Evolutionary conservation across 1,284 basidiomycete genomes (phyloP), one percentile per base, ranked within the genome.

Genomic region (Microbotryomycetes sp.): DNA sequence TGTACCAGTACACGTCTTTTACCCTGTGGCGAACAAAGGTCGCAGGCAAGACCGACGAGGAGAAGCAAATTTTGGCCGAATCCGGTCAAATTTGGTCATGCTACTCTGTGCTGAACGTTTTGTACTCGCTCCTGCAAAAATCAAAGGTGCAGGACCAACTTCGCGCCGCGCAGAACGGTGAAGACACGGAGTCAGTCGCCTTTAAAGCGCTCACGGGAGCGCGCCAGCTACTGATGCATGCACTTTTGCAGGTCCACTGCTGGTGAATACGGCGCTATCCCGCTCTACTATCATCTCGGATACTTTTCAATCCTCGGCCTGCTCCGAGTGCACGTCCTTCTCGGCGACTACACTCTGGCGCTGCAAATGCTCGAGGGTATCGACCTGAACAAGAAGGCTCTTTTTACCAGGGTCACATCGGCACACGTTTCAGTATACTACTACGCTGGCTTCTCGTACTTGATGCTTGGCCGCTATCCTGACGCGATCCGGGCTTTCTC

Each of bases 1-100:
- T 97, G 71, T 98, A 97, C 79, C 94, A 97, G 75, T 98, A 94
- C 81, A 91, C 96, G 76, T 88, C 88, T 24, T 97, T 97, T 78
- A 87, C 91, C 70, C 85, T 89, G 57, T 97, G 90, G 87, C 81
- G 92, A 59, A 87, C 88, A 46, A 89, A 89, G 73, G 83, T 86
- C 35, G 86, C 87, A 65, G 82, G 81, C 66, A 97, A 97, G 79
- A 83, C 84, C 0, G 91, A 93, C 57, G 92, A 97, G 71, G 94
- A 97, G 75, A 80, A 91, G 30, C 75, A 81, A 56, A 81, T 91
- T 78, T 81, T 94, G 30, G 84, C 87, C 61, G 57, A 68, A 54
- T 66, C 65, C 29, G 62, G 58, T 13, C 57, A 64, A 82, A 85
- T 94, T 59, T 98, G 94, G 94, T 91, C 88, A 72, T 93, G 90